Conservation (phyloP, 345 rosid genomes). For the Eucalyptus shirleyi region DNA sequence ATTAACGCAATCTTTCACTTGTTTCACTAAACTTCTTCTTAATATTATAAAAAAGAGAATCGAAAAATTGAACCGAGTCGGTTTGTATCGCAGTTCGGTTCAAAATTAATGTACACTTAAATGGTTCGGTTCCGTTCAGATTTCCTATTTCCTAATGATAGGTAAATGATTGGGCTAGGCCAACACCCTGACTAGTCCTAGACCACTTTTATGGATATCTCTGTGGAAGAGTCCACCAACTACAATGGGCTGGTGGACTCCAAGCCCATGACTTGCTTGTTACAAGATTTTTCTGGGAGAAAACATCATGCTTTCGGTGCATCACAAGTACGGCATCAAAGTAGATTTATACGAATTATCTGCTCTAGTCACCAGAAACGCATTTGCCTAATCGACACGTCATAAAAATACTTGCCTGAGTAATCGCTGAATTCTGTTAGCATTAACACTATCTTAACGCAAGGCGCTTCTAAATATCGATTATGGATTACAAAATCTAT, state of each 20-base stretch:
- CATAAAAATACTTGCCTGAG: not conserved
- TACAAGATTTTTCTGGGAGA: not conserved
- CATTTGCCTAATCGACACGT: not conserved
- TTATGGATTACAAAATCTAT: not conserved
- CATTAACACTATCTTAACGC: not conserved
- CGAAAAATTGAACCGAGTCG: rapidly evolving
- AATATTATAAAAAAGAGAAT: not conserved
- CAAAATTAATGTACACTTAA: too few relatives aligned
- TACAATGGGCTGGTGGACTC: not conserved
- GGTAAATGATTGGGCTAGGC: not conserved
- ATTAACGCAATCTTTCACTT: not conserved
- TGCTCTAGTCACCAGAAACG: not conserved
- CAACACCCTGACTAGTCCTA: not conserved
- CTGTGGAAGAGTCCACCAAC: not conserved
- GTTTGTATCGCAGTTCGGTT: too few relatives aligned
- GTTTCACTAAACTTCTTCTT: not conserved
- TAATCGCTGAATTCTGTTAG: not conserved
- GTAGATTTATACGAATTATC: not conserved
- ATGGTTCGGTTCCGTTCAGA: rapidly evolving
- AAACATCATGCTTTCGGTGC: not conserved
- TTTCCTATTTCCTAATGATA: not conserved
- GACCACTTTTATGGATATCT: not conserved
- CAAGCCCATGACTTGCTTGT: not conserved
- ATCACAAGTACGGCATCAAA: not conserved
- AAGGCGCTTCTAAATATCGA: not conserved